phyloP scores from a whole-genome alignment of 1,284 basidiomycete species.

The Sanghuangporus sanghuang region DNA sequence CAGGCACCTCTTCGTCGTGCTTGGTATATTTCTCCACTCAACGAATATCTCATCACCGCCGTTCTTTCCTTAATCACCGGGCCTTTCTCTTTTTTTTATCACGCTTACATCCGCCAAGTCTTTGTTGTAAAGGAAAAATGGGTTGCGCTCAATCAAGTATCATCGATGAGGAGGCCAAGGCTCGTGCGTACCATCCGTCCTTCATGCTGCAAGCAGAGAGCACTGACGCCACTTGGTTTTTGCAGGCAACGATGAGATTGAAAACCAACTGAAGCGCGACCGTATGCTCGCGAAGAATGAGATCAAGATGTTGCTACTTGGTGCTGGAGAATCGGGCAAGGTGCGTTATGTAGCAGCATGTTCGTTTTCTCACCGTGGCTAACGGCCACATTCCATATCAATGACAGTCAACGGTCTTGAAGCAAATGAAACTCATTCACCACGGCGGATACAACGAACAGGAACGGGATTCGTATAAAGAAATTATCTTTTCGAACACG shows the following conservation, averaged over 20 bases:
- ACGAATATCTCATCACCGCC: constrained; percentile 13
- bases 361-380: neutral
- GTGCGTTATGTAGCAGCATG: constrained; percentile 33
- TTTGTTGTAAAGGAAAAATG: constrained; percentile 36
- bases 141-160: constrained; percentile 71
- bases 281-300: constrained; percentile 90
- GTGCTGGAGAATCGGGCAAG: constrained; percentile 92
- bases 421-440: constrained; percentile 97
- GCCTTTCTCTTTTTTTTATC: constrained; percentile 22
- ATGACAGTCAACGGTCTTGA: constrained; percentile 80
- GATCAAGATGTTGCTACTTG: constrained; percentile 89
- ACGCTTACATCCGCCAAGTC: constrained; percentile 6
- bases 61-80: constrained; percentile 16
- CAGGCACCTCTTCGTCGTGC: neutral
- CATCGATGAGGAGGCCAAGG: constrained; percentile 75
- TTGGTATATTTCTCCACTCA: neutral
- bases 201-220: constrained; percentile 1
- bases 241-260: constrained; percentile 90
- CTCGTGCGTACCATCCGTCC: constrained; percentile 51
- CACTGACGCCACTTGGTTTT: constrained; percentile 3
- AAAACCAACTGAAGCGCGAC: constrained; percentile 92
- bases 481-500: constrained; percentile 96
- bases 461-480: constrained; percentile 94
- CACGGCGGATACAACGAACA: constrained; percentile 87
- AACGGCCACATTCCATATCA: neutral